phyloP scores from a whole-genome alignment of 768 basidiomycete species.

The Boletus coccyginus region DNA sequence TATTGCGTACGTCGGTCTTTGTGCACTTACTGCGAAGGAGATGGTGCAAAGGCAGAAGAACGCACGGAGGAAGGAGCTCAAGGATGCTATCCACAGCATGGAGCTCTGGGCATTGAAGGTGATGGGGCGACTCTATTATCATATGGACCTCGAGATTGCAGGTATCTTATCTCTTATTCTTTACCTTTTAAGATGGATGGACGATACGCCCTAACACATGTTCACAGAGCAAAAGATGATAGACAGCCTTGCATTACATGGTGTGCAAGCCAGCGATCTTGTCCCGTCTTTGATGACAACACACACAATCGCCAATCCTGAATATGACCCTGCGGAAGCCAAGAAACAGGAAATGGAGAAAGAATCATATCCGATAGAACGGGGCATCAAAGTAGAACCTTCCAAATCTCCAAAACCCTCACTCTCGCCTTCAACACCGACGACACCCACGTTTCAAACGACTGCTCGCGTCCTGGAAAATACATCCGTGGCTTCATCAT shows the following conservation, averaged over 20 bases:
- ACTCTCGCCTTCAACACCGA: conserved; percentile 20
- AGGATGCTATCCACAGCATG: conserved; percentile 69
- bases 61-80: conserved; percentile 55
- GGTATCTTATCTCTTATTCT: conserved; percentile 49
- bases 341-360: conserved; percentile 39
- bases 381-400: conserved; percentile 15
- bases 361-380: conserved; percentile 4
- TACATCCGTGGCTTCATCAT: conserved; percentile 48
- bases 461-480: conserved; percentile 63
- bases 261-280: conserved; percentile 85
- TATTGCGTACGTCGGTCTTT: conserved; percentile 96
- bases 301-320: conserved; percentile 95
- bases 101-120: conserved; percentile 95
- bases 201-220: conserved; percentile 24
- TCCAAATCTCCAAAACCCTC: conserved; percentile 12
- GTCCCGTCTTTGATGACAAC: conserved; percentile 96
- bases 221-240: conserved; percentile 97
- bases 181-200: conserved; percentile 7
- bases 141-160: conserved; percentile 94
- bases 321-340: conserved; percentile 89
- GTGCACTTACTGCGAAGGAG: conserved; percentile 77
- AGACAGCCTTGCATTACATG: conserved; percentile 86
- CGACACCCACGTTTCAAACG: conserved; percentile 45
- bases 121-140: conserved; percentile 96
- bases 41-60: conserved; percentile 67